These are phyloP conservation scores for Agaricus bisporus DNA, from an alignment of 768 basidiomycete species.

Conservation along the genomic window DNA sequence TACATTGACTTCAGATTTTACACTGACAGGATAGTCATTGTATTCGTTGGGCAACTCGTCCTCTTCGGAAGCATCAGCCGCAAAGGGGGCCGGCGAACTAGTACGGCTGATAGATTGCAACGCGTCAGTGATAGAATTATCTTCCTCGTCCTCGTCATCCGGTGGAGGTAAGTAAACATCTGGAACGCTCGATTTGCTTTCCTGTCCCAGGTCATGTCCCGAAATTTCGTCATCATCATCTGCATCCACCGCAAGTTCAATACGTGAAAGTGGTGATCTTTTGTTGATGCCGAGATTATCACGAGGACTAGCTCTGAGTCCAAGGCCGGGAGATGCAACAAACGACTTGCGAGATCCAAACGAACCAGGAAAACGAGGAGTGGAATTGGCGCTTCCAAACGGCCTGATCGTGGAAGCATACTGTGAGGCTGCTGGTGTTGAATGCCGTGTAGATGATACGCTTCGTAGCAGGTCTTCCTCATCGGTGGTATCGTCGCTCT, in stretches of 20 bases:
- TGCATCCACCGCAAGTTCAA: constrained; percentile 23
- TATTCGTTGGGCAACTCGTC: constrained; percentile 40
- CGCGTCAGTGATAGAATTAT: constrained; percentile 51
- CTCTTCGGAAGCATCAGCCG: constrained; percentile 26
- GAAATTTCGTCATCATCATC: constrained; percentile 28
- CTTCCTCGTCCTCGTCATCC: constrained; percentile 34
- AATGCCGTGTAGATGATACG: constrained; percentile 52
- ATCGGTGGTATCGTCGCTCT: constrained; percentile 25
- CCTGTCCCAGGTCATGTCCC: constrained; percentile 29
- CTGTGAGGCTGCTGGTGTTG: constrained; percentile 53
- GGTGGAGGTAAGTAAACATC: constrained; percentile 47
- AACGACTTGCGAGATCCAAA: constrained; percentile 50
- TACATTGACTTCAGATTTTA: constrained; percentile 60
- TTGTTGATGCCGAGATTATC: constrained; percentile 58
- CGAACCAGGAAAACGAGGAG: constrained; percentile 41
- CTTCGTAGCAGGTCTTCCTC: constrained; percentile 35
- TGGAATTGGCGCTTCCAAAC: constrained; percentile 38
- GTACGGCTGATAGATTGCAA: constrained; percentile 49
- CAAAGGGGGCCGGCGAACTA: constrained; percentile 42
- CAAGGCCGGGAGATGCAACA: constrained; percentile 23
- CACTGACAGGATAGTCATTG: constrained; percentile 51
- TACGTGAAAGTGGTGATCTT: constrained; percentile 47
- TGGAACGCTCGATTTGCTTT: constrained; percentile 46
- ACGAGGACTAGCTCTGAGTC: constrained; percentile 25
- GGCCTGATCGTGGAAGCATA: constrained; percentile 45